Evolutionary conservation across 495 filamentous ascomycete species (phyloP), one percentile per base, ranked within the genome.

Genomic region (Talaromyces proteolyticus): DNA sequence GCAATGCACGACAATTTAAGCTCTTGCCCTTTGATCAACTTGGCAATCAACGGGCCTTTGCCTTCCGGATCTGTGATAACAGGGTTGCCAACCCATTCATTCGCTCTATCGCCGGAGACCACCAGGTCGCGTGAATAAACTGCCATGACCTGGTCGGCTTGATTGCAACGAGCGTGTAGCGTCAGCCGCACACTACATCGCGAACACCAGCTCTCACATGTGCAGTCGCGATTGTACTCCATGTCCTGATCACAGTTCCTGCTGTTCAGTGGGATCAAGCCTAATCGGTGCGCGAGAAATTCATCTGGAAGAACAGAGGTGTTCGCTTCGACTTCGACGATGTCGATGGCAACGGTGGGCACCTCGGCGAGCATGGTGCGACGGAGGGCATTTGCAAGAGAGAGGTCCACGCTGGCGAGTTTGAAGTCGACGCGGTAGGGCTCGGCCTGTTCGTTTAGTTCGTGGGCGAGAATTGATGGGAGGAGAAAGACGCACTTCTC

Each of bases 301-400:
- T 98, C 93, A 66, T 98, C 93, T 36, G 93, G 85, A 7, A 97
- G 80, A 3, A 96, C 90, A 42, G 90, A 92, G 52, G 89, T 96
- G 75, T 98, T 97, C 53, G 74, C 80, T 64, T 93, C 85, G 53
- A 97, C 82, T 69, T 96, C 89, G 43, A 97, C 91, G 2, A 95
- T 78, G 62, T 97, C 92, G 69, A 96, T 91, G 42, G 92, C 91
- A 62, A 98, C 81, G 21, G 90, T 97, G 18, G 92, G 93, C 44
- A 98, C 84, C 70, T 98, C 93, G 66, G 89, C 88, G 53, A 96
- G 85, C 71, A 97, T 90, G 46, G 85, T 78, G 57, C 93, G 90
- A 54, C 93, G 91, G 34, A 97, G 79, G 41, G 90, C 88, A 77
- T 98, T 98, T 54, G 94, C 94, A 59, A 97, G 90, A 52, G 88